Conservation (phyloP, 73 alveolate species). For the Symbiodinium pilosum region DNA sequence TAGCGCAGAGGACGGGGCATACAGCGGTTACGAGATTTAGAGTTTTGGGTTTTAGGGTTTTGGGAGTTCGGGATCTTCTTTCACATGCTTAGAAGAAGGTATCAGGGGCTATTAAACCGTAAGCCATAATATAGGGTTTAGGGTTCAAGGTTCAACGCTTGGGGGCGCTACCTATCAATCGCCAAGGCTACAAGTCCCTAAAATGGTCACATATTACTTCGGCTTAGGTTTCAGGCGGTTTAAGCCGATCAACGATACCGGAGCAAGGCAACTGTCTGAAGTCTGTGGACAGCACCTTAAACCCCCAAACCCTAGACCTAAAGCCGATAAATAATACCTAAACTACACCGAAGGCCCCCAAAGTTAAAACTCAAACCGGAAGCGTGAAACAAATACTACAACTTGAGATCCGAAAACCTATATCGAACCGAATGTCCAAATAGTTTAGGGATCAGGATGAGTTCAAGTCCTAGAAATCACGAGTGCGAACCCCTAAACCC, state of each 20-base stretch:
- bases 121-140: no score
- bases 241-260: no score
- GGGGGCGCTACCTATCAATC: neutral
- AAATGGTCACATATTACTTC: no score
- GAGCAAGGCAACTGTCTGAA: no score
- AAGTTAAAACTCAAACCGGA: no score
- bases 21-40: no score
- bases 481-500: neutral
- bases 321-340: neutral
- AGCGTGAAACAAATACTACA: no score
- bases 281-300: no score
- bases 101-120: neutral
- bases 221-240: no score
- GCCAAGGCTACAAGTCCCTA: no score
- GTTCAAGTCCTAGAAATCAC: neutral
- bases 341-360: neutral
- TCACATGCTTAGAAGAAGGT: neutral
- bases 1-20: no score
- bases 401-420: no score
- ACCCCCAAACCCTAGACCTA: neutral
- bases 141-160: neutral
- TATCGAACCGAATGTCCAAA: neutral
- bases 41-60: neutral
- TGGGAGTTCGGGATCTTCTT: neutral
- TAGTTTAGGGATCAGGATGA: neutral